Evolutionary conservation across 1,284 basidiomycete genomes (phyloP), one percentile per base, ranked within the genome.

Genomic region (Fomitiporia mediterranea): DNA sequence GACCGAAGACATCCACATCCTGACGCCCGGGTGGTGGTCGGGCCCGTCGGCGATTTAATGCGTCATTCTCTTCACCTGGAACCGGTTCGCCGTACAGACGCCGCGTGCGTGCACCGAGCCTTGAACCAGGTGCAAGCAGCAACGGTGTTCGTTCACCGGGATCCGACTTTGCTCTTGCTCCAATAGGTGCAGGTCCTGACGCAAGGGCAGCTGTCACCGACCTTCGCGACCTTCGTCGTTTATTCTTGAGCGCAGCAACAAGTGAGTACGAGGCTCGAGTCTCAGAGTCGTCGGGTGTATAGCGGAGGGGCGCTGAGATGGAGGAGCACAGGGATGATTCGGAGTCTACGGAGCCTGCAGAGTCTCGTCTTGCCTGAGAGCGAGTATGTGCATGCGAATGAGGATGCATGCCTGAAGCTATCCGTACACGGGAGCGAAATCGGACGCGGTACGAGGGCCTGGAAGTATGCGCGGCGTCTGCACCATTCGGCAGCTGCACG

Each of bases 281-380:
- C 23, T 63, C 61, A 56, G 74, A 71, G 47, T 78, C 79, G 51
- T 80, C 78, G 11, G 75, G 69, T 55, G 74, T 75, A 57, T 79
- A 77, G 40, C 81, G 82, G 30, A 89, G 71, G 11, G 87, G 86
- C 1, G 78, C 87, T 27, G 85, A 87, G 62, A 89, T 83, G 34
- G 85, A 86, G 3, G 85, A 87, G 8, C 84, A 86, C 1, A 77
- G 78, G 1, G 86, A 88, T 42, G 76, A 75, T 4, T 82, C 83
- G 4, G 81, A 80, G 17, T 68, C 62, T 13, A 66, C 65, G 13
- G 52, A 46, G 30, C 38, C 39, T 8, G 32, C n/a, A 6, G 39
- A 44, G 42, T 35, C 19, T 6, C 75, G 68, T 43, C 23, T 40
- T 19, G 35, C 27, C 8, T 39, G 34, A 38, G 34, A n/a, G 19